phyloP scores from a whole-genome alignment of 179 eudicot species.

The Drosera spatulata region DNA sequence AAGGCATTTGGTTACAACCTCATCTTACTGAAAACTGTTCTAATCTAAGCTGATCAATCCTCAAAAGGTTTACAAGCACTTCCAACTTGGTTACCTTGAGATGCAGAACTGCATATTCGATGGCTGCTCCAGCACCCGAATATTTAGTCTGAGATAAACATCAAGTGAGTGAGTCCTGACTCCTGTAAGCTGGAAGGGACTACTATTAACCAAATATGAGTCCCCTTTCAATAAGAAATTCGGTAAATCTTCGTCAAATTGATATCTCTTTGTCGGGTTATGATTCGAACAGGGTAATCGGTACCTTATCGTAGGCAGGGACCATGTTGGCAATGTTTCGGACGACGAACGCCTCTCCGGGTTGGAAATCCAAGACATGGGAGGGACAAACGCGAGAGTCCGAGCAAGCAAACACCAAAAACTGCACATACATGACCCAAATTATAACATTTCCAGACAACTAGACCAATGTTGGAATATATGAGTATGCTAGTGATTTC shows the following conservation, averaged over 20 bases:
- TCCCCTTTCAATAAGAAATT: not conserved
- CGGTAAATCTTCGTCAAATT: not conserved
- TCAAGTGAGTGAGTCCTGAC: too few relatives aligned
- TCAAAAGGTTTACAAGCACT: too few relatives aligned
- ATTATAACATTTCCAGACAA: not conserved
- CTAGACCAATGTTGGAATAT: not conserved
- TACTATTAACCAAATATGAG: too few relatives aligned
- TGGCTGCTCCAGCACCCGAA: conserved; percentile 55
- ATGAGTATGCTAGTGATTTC: not conserved
- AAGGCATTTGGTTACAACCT: not conserved
- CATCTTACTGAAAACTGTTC: not conserved
- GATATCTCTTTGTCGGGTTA: not conserved
- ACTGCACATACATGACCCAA: conserved; percentile 22
- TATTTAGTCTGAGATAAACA: conserved; percentile 29
- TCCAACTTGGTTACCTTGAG: conserved; percentile 31
- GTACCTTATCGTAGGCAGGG: conserved; percentile 58
- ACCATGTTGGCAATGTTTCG: conserved; percentile 73
- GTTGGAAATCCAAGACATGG: conserved; percentile 35
- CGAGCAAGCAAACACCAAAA: conserved; percentile 73
- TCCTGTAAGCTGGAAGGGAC: too few relatives aligned
- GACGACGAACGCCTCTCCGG: conserved; percentile 68
- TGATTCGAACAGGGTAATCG: conserved; percentile 4
- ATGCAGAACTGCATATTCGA: conserved; percentile 63
- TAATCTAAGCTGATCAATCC: not conserved
- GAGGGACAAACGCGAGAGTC: conserved; percentile 39